Conservation (phyloP, 805 yeast genomes). For the Kluyveromyces nonfermentans region DNA sequence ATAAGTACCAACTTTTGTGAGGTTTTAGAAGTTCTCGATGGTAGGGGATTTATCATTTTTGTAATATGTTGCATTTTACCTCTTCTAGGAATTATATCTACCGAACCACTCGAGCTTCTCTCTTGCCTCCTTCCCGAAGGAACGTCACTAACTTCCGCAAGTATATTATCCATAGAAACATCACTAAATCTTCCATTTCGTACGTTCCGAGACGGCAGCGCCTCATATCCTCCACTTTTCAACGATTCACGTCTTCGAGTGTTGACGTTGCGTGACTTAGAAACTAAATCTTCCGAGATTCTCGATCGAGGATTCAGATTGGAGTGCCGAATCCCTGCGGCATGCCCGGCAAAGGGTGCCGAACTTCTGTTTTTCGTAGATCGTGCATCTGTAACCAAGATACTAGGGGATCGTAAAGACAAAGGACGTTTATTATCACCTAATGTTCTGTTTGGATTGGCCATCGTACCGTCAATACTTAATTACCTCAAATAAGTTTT, state of each 20-base stretch:
- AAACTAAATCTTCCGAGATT: neutral
- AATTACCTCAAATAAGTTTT: neutral
- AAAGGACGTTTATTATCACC: slow-evolving; percentile 5
- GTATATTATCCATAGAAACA: slow-evolving; percentile 70
- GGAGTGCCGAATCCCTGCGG: slow-evolving; percentile 21
- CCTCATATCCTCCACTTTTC: slow-evolving; percentile 5
- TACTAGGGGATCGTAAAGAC: slow-evolving; percentile 83
- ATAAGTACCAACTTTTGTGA: slow-evolving; percentile 80
- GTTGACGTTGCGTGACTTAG: neutral
- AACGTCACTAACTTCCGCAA: slow-evolving; percentile 74
- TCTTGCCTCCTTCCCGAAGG: slow-evolving; percentile 59
- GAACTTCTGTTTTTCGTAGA: slow-evolving; percentile 39
- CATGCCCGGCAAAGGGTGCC: slow-evolving; percentile 74
- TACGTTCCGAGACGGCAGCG: slow-evolving; percentile 7
- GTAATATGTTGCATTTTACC: slow-evolving; percentile 11
- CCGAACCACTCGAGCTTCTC: slow-evolving; percentile 32
- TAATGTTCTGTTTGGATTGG: neutral
- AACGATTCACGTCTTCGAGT: neutral
- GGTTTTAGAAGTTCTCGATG: slow-evolving; percentile 72
- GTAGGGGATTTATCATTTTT: slow-evolving; percentile 23
- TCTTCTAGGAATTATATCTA: slow-evolving; percentile 14
- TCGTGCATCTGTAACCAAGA: slow-evolving; percentile 84
- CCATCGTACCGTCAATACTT: neutral
- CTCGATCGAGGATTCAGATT: neutral
- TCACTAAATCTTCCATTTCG: slow-evolving; percentile 47